phyloP scores from a whole-genome alignment of 1,139 yeast species.

The Suhomyces taliae region DNA sequence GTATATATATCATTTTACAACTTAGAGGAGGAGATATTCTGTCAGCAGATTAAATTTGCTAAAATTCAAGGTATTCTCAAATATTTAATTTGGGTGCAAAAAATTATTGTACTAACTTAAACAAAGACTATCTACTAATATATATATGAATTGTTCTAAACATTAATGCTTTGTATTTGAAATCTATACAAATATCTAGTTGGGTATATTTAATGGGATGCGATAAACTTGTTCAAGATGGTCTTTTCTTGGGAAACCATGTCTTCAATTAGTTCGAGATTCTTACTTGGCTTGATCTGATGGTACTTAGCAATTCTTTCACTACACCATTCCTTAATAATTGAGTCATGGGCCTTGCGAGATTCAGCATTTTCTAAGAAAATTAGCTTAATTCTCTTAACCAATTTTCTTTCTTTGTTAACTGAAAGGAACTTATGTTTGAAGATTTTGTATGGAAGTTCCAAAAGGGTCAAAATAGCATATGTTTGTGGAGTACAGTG shows the following conservation, averaged over 20 bases:
- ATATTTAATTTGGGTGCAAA: too few species aligned
- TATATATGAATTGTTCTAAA: too few species aligned
- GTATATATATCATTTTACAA: too few species aligned
- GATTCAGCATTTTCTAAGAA: constrained; percentile 10
- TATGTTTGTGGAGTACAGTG: constrained; percentile 38
- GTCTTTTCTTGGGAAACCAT: constrained; percentile 18
- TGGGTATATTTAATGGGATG: too few species aligned
- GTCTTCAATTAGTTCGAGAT: constrained; percentile 10
- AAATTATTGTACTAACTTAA: too few species aligned
- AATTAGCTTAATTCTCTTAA: constrained; percentile 12
- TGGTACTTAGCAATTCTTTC: constrained; percentile 17
- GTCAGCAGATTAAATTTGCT: neutral
- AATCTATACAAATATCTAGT: too few species aligned
- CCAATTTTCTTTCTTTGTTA: constrained; percentile 14
- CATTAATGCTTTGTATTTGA: too few species aligned
- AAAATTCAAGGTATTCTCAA: neutral
- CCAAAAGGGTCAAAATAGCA: constrained; percentile 24
- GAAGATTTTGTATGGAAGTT: constrained; percentile 18
- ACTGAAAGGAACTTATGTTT: constrained; percentile 10
- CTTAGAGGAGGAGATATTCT: neutral
- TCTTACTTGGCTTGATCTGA: constrained; percentile 5
- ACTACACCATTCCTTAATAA: constrained; percentile 19
- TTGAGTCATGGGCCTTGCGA: constrained; percentile 7
- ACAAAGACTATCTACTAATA: too few species aligned
- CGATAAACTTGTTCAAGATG: constrained; percentile 13